A percentile compares a stretch with the other conserved stretches of the same genome.
Evolutionary conservation across 805 yeast species (phyloP).

Genomic region (Cyberlindnera maclurae): DNA sequence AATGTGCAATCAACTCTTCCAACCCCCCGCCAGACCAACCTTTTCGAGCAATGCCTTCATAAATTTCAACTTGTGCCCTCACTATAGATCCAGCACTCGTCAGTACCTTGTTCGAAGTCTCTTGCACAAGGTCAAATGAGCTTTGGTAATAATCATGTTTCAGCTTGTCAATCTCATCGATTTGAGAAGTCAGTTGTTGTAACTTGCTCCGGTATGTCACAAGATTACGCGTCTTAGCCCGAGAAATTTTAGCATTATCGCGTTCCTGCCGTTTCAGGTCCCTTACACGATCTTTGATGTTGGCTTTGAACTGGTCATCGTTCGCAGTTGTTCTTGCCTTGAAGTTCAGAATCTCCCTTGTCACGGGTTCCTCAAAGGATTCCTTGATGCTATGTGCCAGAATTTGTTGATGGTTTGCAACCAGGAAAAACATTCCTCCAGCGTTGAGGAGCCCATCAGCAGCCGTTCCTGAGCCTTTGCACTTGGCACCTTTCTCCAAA

Average conservation of each 20-base stretch:
- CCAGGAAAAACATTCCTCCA: slow-evolving; percentile 69
- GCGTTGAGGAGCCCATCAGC: slow-evolving; percentile 64
- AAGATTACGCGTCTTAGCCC: slow-evolving; percentile 55
- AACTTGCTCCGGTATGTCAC: slow-evolving; percentile 61
- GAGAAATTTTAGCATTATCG: slow-evolving; percentile 51
- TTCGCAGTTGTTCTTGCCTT: slow-evolving; percentile 35
- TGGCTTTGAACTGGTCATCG: slow-evolving; percentile 46
- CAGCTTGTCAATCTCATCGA: slow-evolving; percentile 71
- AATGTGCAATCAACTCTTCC: slow-evolving; percentile 55
- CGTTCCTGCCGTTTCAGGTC: slow-evolving; percentile 53
- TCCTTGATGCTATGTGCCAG: slow-evolving; percentile 49
- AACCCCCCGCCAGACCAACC: slow-evolving; percentile 88
- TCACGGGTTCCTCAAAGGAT: slow-evolving; percentile 50
- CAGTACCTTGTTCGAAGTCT: slow-evolving; percentile 49
- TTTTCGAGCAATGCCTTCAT: slow-evolving; percentile 73
- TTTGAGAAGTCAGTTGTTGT: slow-evolving; percentile 58
- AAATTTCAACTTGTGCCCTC: slow-evolving; percentile 74
- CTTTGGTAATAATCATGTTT: slow-evolving; percentile 70
- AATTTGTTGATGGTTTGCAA: slow-evolving; percentile 72
- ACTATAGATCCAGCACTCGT: slow-evolving; percentile 55
- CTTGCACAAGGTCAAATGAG: slow-evolving; percentile 54
- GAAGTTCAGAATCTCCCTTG: slow-evolving; percentile 37
- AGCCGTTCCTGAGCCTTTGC: slow-evolving; percentile 53
- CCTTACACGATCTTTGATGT: slow-evolving; percentile 45
- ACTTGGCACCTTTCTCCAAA: slow-evolving; percentile 54